Base-by-base conservation (phyloP, 108 stramenopile genomes). In the Epithemia pelagica region DNA sequence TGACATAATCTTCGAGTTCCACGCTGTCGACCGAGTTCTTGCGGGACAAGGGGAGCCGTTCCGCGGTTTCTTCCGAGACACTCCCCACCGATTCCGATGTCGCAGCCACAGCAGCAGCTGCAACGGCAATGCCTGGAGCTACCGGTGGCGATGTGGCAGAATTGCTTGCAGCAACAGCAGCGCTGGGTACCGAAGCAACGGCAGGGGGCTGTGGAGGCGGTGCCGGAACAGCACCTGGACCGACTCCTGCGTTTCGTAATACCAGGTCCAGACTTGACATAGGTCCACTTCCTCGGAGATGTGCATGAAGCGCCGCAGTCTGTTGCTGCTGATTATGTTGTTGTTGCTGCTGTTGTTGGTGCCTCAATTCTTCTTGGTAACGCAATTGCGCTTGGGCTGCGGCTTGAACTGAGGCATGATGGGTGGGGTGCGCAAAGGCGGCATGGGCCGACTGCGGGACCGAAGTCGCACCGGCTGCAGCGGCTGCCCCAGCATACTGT, bases 281-380 rank as follows among this genome's bases (percentile, higher is more conserved):
- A 3, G 61, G 61, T 10, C 7, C 10, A 27, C 7, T 27, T 18
- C 32, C 25, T 28, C 32, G 28, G 53, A 10, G 20, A 25, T 18
- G 20, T 1, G 65, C 65, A 8, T 30, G 51, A 22, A 28, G 30
- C 2, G 51, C 52, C 23, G 29, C 26, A 24, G 65, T 23, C 26
- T 29, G 52, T 7, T 30, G 23, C 32, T 27, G 15, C 27, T 26
- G 32, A n/a, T n/a, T n/a, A n/a, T n/a, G n/a, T 28, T 22, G 26
- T 28, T 28, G 30, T 33, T 18, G 28, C 54, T 56, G 55, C 24
- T 24, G 7, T 15, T 59, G 67, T n/a, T 68, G 67, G 1, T 25
- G 57, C 24, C 57, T 28, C 31, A 68, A 46, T 26, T 59, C 58
- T 30, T 68, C 67, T 23, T 68, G 67, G 26, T 59, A 68, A 2